Evolutionary conservation across 805 yeast genomes (phyloP).

Genomic region (Kazachstania psychrophila): DNA sequence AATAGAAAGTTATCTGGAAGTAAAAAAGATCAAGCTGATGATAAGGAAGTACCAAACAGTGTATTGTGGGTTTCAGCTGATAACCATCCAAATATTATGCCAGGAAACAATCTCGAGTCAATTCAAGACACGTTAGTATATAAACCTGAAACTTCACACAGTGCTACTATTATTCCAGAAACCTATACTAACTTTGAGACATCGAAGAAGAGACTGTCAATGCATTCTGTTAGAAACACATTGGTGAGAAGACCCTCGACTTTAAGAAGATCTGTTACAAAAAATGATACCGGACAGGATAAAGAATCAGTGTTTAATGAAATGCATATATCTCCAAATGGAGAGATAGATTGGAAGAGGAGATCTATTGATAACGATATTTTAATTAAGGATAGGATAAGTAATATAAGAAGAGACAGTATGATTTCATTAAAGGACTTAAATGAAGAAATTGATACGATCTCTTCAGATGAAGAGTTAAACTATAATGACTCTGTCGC

Average conservation of each 20-base stretch:
- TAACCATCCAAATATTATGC: slow-evolving; percentile 85
- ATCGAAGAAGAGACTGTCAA: not conserved
- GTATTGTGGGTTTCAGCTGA: slow-evolving; percentile 92
- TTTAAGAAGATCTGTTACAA: slow-evolving; percentile 22
- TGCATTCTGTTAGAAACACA: slow-evolving; percentile 9
- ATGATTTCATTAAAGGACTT: slow-evolving; percentile 57
- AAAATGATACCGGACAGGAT: slow-evolving; percentile 13
- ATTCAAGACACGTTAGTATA: slow-evolving; percentile 41
- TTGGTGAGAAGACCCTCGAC: slow-evolving; percentile 26
- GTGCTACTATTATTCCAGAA: no score
- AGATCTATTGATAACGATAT: slow-evolving; percentile 1
- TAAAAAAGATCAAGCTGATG: not conserved
- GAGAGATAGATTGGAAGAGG: slow-evolving; percentile 1
- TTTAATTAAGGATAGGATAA: not conserved
- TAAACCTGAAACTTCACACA: no score
- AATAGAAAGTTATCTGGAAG: not conserved
- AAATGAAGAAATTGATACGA: slow-evolving; percentile 60
- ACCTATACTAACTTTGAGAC: not conserved
- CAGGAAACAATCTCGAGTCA: slow-evolving; percentile 68
- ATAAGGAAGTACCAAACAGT: slow-evolving; percentile 32
- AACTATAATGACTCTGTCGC: slow-evolving; percentile 73
- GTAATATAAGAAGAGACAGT: not conserved
- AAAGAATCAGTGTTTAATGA: slow-evolving; percentile 23
- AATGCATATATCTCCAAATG: no score
- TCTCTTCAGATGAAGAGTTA: slow-evolving; percentile 67